phyloP scores from a whole-genome alignment of 306 rosid genomes.

The Medicago truncatula region MtrunA17r5.0-ANR NC_053044.1:50814501-50815000 shows the following conservation, averaged over 20 bases:
- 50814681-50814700: background rate
- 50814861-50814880: slow-evolving; percentile 73
- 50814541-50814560: too few relatives aligned
- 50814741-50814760: background rate
- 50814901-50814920: slow-evolving; percentile 52
- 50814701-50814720: too few relatives aligned
- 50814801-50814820: slow-evolving; percentile 84
- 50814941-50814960: slow-evolving; percentile 6
- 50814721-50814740: background rate
- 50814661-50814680: too few relatives aligned
- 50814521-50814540: too few relatives aligned
- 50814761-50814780: background rate
- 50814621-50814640: too few relatives aligned
- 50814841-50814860: slow-evolving; percentile 67
- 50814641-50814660: too few relatives aligned
- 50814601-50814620: too few relatives aligned
- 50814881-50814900: slow-evolving; percentile 88
- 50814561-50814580: too few relatives aligned
- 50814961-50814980: slow-evolving; percentile 7
- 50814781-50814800: slow-evolving; percentile 97
- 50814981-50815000: background rate
- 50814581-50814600: too few relatives aligned
- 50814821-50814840: slow-evolving; percentile 72
- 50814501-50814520: too few relatives aligned
- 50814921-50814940: slow-evolving; percentile 38